phyloP scores from a whole-genome alignment of 1,284 basidiomycete genomes.

The Exobasidium cylindrosporum region DNA sequence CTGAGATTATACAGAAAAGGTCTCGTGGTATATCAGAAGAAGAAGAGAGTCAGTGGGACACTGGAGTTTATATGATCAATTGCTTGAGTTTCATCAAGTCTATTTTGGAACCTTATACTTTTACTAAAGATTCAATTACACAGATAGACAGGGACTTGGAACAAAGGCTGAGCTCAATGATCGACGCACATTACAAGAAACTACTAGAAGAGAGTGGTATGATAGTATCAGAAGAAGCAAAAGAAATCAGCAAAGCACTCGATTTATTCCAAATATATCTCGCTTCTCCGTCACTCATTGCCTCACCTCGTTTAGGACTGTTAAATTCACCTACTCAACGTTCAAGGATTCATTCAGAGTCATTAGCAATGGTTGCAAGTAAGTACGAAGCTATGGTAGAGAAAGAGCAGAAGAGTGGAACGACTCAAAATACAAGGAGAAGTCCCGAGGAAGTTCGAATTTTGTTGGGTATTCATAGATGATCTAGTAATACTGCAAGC shows the following conservation, averaged over 20 bases:
- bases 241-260: slow-evolving; percentile 15
- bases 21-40: slow-evolving; percentile 17
- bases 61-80: slow-evolving; percentile 28
- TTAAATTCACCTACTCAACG: slow-evolving; percentile 22
- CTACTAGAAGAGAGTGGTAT: slow-evolving; percentile 6
- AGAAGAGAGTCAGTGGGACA: slow-evolving; percentile 25
- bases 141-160: slow-evolving; percentile 13
- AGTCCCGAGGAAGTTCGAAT: slow-evolving; percentile 26
- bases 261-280: slow-evolving; percentile 24
- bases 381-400: slow-evolving; percentile 23
- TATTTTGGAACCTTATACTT: slow-evolving; percentile 16
- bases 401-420: slow-evolving; percentile 8
- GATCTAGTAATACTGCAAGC: too few species aligned
- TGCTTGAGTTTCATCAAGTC: slow-evolving; percentile 27
- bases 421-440: slow-evolving; percentile 13
- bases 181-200: neutral
- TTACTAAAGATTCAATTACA: slow-evolving; percentile 14
- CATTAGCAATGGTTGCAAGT: slow-evolving; percentile 21
- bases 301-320: slow-evolving; percentile 19
- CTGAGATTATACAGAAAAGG: neutral
- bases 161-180: neutral
- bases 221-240: slow-evolving; percentile 3
- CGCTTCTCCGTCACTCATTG: slow-evolving; percentile 27
- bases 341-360: slow-evolving; percentile 21
- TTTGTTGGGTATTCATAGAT: slow-evolving; percentile 32